Conservation (phyloP, 257 asterid genomes). For the Nicotiana paniculata region DNA sequence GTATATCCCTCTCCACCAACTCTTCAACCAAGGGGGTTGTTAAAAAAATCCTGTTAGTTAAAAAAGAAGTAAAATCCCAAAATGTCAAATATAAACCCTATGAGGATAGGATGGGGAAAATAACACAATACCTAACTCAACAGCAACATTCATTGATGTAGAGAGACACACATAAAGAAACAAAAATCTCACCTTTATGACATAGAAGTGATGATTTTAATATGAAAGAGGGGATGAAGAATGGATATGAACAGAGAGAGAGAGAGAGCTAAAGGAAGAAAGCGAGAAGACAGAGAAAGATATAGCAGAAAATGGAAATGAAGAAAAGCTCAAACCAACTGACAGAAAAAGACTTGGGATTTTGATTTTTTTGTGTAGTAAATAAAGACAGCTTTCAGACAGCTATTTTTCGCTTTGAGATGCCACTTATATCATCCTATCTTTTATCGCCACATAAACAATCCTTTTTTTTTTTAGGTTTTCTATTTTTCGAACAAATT, state of each 20-base stretch:
- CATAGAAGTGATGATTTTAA: background rate
- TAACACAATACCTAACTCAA: background rate
- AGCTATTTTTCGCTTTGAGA: slow-evolving; percentile 15
- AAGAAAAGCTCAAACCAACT: background rate
- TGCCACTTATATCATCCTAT: slow-evolving; percentile 24
- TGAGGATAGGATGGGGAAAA: background rate
- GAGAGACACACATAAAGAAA: background rate
- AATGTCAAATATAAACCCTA: background rate
- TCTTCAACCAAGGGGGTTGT: slow-evolving; percentile 5
- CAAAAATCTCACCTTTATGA: background rate
- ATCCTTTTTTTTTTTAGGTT: background rate
- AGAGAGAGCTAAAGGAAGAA: background rate
- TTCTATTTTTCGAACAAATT: background rate
- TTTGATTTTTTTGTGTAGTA: background rate
- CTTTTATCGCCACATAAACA: slow-evolving; percentile 16
- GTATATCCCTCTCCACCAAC: background rate
- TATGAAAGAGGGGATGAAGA: background rate
- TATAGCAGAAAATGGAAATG: slow-evolving; percentile 1
- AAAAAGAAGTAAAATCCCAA: background rate
- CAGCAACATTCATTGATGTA: background rate
- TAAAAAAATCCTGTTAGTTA: background rate
- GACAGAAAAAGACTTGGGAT: too few relatives aligned
- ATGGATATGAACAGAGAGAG: background rate
- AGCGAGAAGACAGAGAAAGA: background rate
- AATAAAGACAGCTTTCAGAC: slow-evolving; percentile 12